A percentile compares a stretch with the other conserved stretches of the same genome.
These are phyloP conservation scores for Tetracladium marchalianum DNA, from an alignment of 495 filamentous ascomycete genomes.

Conservation along the genomic window DNA sequence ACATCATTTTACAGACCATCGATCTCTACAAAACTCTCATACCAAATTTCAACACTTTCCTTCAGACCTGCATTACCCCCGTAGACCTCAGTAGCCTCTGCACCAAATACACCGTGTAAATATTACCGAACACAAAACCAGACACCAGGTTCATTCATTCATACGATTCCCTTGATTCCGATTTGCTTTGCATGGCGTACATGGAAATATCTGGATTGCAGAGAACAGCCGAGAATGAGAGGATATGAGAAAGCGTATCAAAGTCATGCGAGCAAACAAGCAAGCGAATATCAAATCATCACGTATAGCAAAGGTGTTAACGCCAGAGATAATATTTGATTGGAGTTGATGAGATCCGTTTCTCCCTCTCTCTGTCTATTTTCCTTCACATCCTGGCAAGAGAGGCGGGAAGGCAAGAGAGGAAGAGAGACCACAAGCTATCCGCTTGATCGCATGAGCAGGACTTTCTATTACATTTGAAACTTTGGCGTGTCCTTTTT, in stretches of 20 bases:
- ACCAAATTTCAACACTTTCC: constrained; percentile 71
- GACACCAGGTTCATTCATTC: neutral
- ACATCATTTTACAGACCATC: constrained; percentile 48
- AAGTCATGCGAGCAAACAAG: too few relatives aligned
- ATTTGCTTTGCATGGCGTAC: neutral
- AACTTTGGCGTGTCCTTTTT: neutral
- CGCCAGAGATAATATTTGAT: too few relatives aligned
- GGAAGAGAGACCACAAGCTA: too few relatives aligned
- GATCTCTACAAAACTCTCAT: constrained; percentile 78
- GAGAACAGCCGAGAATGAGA: too few relatives aligned
- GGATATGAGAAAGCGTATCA: neutral
- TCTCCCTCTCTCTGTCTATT: too few relatives aligned
- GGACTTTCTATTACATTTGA: neutral
- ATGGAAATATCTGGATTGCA: too few relatives aligned
- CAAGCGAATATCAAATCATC: too few relatives aligned
- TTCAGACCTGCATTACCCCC: constrained; percentile 48
- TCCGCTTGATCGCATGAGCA: neutral
- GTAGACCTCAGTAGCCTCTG: constrained; percentile 49
- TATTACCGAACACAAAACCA: neutral
- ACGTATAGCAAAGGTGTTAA: too few relatives aligned
- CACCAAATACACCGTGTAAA: constrained; percentile 32
- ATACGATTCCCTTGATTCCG: neutral
- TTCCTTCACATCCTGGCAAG: too few relatives aligned
- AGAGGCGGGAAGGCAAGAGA: too few relatives aligned
- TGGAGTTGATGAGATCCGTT: too few relatives aligned